phyloP scores from a whole-genome alignment of 768 basidiomycete genomes.

The Suillus lakei region DNA sequence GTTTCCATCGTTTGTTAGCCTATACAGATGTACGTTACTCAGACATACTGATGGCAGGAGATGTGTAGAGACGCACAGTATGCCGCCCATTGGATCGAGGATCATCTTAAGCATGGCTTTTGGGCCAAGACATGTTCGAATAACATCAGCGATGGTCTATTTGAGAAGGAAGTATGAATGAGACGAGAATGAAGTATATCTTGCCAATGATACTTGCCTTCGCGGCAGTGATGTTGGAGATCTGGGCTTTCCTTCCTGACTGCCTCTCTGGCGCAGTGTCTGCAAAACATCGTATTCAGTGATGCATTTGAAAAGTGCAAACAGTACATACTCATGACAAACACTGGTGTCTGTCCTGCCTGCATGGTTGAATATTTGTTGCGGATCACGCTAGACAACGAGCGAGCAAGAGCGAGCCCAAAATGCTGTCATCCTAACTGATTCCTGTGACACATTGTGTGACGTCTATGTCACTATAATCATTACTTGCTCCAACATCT shows the following conservation, averaged over 20 bases:
- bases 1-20: conserved; percentile 98
- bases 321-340: conserved; percentile 72
- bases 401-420: neutral
- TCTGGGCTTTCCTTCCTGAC: conserved; percentile 93
- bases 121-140: conserved; percentile 94
- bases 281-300: conserved; percentile 34
- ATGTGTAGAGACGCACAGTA: conserved; percentile 63
- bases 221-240: conserved; percentile 95
- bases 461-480: neutral
- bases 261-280: conserved; percentile 95
- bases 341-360: conserved; percentile 73
- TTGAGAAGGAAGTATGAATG: conserved; percentile 6
- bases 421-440: neutral
- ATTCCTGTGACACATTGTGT: neutral
- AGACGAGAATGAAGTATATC: neutral
- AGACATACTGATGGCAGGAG: neutral
- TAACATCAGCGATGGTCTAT: conserved; percentile 97
- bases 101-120: conserved; percentile 99
- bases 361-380: conserved; percentile 19
- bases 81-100: conserved; percentile 98
- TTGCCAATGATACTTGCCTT: conserved; percentile 59
- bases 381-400: neutral
- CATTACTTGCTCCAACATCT: too few species aligned
- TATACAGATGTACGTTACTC: conserved; percentile 32
- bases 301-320: neutral